Base-by-base conservation (phyloP, 768 basidiomycete species). In the Glaciozyma martinii region DNA sequence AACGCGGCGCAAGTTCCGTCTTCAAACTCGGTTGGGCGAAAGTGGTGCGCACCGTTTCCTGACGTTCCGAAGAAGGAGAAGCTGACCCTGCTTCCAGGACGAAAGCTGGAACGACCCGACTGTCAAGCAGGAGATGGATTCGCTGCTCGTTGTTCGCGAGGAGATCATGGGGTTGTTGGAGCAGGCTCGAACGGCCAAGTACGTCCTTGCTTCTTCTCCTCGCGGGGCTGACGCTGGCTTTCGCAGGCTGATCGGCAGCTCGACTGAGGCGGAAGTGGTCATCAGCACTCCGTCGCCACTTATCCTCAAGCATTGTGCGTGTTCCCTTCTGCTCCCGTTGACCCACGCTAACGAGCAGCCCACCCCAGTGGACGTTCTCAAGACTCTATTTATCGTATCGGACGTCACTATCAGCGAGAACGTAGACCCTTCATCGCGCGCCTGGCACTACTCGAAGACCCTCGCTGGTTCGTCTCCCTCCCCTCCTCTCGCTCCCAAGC, bases 381-480 rank as follows among this genome's bases (percentile, higher is more conserved):
- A 84, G 72, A 85, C 83, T 0, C 78, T 94, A 8, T 90, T 90
- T 76, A 88, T 89, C 59, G 86, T 89, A 3, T 92, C 90, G 1
- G 81, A 88, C 60, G 87, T 82, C 19, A 77, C 76, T 9, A 63
- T 90, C 40, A 54, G 54, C 8, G 27, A 50, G n/a, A n/a, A 55
- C 40, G 42, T 65, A 12, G 27, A 49, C 27, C 4, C 49, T 3
- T 15, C 23, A 23, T 29, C 29, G 29, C n/a, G 0, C 13, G 47
- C n/a, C 32, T 33, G 61, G 47, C 27, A 21, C 63, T 55, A 19
- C 55, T 29, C n/a, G 25, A 12, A 56, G 59, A 56, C 12, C 21
- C 27, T 53, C 3, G 5, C 40, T 0, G 47, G 60, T 55, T 3
- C 21, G 61, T 13, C 37, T 40, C 37, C 37, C 50, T 30, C n/a